These are phyloP conservation scores for Parietaria judaica DNA, from an alignment of 306 rosid genomes.

Conservation along the genomic window DNA sequence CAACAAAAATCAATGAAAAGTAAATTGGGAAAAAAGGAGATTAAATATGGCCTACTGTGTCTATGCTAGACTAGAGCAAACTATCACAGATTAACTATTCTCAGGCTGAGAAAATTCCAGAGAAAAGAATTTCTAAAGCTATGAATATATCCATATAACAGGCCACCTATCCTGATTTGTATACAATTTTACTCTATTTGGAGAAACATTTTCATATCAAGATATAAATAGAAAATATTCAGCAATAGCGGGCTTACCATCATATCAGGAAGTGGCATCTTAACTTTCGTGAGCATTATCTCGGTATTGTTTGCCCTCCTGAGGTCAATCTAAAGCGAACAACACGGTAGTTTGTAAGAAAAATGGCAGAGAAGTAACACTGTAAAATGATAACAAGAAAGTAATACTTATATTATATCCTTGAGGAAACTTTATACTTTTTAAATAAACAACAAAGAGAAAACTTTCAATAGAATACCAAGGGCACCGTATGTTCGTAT, in stretches of 20 bases:
- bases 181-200: too few relatives aligned
- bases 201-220: neutral
- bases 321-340: constrained; percentile 64
- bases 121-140: too few relatives aligned
- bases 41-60: neutral
- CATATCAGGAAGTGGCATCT: constrained; percentile 99
- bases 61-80: neutral
- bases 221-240: constrained; percentile 5
- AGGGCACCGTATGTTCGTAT: too few relatives aligned
- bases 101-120: neutral
- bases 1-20: neutral
- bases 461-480: too few relatives aligned
- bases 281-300: constrained; percentile 98
- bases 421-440: too few relatives aligned
- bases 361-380: constrained; percentile 18
- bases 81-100: too few relatives aligned
- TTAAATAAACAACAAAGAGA: too few relatives aligned
- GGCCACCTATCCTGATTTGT: neutral
- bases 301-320: constrained; percentile 97
- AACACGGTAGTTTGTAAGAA: neutral
- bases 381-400: constrained; percentile 1
- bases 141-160: neutral
- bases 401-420: too few relatives aligned
- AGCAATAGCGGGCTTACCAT: constrained; percentile 57
- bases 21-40: neutral